Base-by-base conservation (phyloP, 805 yeast species). In the Metschnikowia kunwiensis region DNA sequence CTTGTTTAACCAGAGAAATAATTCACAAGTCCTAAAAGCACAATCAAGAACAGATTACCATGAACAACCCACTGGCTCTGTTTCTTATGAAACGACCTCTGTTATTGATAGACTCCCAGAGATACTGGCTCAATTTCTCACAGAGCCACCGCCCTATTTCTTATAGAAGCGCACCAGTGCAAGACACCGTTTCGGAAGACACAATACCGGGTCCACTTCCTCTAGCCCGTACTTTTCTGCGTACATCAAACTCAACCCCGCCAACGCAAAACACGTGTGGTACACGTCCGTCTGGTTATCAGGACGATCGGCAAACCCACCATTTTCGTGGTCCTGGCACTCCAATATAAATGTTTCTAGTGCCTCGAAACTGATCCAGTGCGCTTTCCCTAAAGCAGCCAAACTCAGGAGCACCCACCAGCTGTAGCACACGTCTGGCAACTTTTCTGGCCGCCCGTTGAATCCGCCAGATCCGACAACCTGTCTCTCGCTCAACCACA, bases 401-500 rank as follows among this genome's bases (percentile, higher is more conserved):
- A 89, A 61, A 2, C 87, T 74, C 2, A 94, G 82, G 15, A 88
- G 58, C 7, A 88, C 95, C 99, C 99, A 93, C 96, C 97, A 93
- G 50, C 93, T 80, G 57, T 93, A 93, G 57, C 99, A 93, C n/a
- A 86, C 96, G 60, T 93, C 99, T 0, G 97, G 95, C 13, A 87
- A 63, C 57, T 93, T 93, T 41, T 93, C 95, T 0, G 97, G 96
- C 33, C 99, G 74, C 1, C 99, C 99, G 55, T 93, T 93, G 37
- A 93, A 69, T 0, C 99, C 99, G 5, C 99, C 99, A 19, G 73
- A 73, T 5, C 75, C 71, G 18, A 57, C 46, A 7, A 86, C 74
- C 59, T 93, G 99, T 40, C 99, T 68, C 55, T 93, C 97, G 51
- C 91, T 74, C 13, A 93, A 68, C 97, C 98, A 93, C 77, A 84